Percentiles rank a stretch among this genome's conserved stretches.
Evolutionary conservation across 1,284 basidiomycete genomes (phyloP).

Genomic region (Fomitopsis palustris): DNA sequence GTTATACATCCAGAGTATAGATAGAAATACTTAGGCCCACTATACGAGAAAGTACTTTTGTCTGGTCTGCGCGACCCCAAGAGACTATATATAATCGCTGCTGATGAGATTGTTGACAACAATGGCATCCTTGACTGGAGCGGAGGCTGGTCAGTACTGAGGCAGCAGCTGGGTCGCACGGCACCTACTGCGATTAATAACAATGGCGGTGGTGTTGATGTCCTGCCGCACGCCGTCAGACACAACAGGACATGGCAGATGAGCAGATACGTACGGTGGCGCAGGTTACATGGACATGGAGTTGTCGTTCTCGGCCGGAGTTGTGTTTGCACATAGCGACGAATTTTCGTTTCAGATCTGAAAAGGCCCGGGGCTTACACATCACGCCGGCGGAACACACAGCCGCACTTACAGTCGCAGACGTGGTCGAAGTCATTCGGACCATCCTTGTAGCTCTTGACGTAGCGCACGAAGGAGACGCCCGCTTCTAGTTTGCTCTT

Average conservation of each 20-base stretch:
- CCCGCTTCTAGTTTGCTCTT: slow-evolving; percentile 50
- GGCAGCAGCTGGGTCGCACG: background rate
- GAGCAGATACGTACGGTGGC: slow-evolving; percentile 43
- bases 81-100: slow-evolving; percentile 20
- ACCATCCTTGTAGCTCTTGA: slow-evolving; percentile 46
- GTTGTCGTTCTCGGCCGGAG: slow-evolving; percentile 38
- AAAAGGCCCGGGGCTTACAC: too few relatives aligned
- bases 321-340: slow-evolving; percentile 42
- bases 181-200: slow-evolving; percentile 44
- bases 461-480: slow-evolving; percentile 29
- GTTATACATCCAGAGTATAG: background rate
- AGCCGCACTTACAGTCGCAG: slow-evolving; percentile 50
- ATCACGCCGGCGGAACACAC: too few relatives aligned
- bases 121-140: slow-evolving; percentile 41
- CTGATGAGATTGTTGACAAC: slow-evolving; percentile 21
- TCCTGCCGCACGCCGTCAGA: slow-evolving; percentile 31
- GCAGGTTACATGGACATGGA: slow-evolving; percentile 52
- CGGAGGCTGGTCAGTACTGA: background rate
- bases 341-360: slow-evolving; percentile 50
- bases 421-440: slow-evolving; percentile 52
- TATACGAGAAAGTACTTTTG: background rate
- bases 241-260: background rate
- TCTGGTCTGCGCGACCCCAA: background rate
- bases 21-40: background rate
- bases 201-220: slow-evolving; percentile 42